A percentile compares a stretch with the other conserved stretches of the same genome.
Evolutionary conservation across 257 asterid species (phyloP).

Genomic region (Plantago major): DNA sequence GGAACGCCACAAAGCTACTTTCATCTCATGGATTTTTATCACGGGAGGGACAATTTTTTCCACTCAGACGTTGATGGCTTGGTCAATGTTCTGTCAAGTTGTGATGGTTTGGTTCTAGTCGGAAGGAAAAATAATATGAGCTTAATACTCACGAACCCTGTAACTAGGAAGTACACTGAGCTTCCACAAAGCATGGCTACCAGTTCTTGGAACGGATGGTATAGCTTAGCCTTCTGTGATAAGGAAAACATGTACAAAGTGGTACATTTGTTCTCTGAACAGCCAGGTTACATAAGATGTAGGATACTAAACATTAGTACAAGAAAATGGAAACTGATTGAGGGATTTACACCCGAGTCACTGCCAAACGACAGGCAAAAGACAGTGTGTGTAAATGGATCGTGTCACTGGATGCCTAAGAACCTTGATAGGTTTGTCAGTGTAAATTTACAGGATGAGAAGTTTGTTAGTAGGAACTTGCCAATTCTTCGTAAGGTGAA

Average conservation of each 20-base stretch:
- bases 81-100: slow-evolving; percentile 24
- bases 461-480: slow-evolving; percentile 22
- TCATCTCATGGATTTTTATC: slow-evolving; percentile 25
- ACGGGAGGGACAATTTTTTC: slow-evolving; percentile 14
- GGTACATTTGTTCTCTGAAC: slow-evolving; percentile 24
- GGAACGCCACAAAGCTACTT: too few species aligned
- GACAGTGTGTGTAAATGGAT: slow-evolving; percentile 26
- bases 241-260: slow-evolving; percentile 23
- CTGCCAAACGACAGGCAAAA: background rate
- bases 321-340: slow-evolving; percentile 30
- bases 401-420: slow-evolving; percentile 26
- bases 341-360: slow-evolving; percentile 22
- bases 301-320: slow-evolving; percentile 27
- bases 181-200: slow-evolving; percentile 25
- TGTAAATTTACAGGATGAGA: slow-evolving; percentile 26
- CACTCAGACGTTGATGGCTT: slow-evolving; percentile 17
- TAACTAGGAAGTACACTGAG: slow-evolving; percentile 25
- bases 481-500: slow-evolving; percentile 13
- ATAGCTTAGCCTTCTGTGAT: slow-evolving; percentile 24
- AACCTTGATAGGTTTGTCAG: slow-evolving; percentile 20
- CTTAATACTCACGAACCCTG: slow-evolving; percentile 27
- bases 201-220: slow-evolving; percentile 4
- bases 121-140: slow-evolving; percentile 3
- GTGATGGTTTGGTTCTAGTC: slow-evolving; percentile 33
- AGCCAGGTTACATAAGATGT: slow-evolving; percentile 15